Evolutionary conservation across 2,329 filamentous ascomycete genomes (phyloP).

Genomic region (Elsinoe batatas): DNA sequence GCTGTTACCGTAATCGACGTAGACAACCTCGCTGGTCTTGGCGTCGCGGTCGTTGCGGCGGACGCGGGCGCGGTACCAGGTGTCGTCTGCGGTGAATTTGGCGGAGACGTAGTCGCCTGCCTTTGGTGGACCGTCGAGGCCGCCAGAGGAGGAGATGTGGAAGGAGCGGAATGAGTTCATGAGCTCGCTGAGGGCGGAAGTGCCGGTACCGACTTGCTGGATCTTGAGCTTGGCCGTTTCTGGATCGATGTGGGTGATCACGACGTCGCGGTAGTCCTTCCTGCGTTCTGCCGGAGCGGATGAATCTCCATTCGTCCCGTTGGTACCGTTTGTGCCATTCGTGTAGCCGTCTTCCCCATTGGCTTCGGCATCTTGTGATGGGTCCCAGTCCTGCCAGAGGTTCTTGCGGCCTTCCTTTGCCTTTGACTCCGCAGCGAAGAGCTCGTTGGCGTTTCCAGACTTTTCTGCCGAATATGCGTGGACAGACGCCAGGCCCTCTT

Average conservation of each 20-base stretch:
- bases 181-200: slow-evolving; percentile 70
- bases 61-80: slow-evolving; percentile 91
- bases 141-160: slow-evolving; percentile 76
- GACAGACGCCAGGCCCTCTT: slow-evolving; percentile 86
- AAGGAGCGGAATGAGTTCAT: slow-evolving; percentile 89
- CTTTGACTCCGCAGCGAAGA: slow-evolving; percentile 75
- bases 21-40: slow-evolving; percentile 82
- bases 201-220: slow-evolving; percentile 81
- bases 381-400: slow-evolving; percentile 90
- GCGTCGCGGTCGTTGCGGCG: slow-evolving; percentile 85
- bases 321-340: slow-evolving; percentile 36
- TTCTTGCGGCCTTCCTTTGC: slow-evolving; percentile 85
- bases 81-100: slow-evolving; percentile 76
- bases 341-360: slow-evolving; percentile 33
- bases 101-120: slow-evolving; percentile 85
- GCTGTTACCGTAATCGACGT: slow-evolving; percentile 93
- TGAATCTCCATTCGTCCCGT: slow-evolving; percentile 35
- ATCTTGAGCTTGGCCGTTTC: slow-evolving; percentile 74
- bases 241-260: slow-evolving; percentile 79
- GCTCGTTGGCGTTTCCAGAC: slow-evolving; percentile 76
- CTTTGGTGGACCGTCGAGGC: slow-evolving; percentile 69
- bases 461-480: slow-evolving; percentile 95
- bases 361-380: slow-evolving; percentile 65
- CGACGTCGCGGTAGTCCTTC: slow-evolving; percentile 88
- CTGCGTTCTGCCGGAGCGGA: slow-evolving; percentile 50